phyloP scores from a whole-genome alignment of 2,329 filamentous ascomycete species.

The Didymella segeticola region DNA sequence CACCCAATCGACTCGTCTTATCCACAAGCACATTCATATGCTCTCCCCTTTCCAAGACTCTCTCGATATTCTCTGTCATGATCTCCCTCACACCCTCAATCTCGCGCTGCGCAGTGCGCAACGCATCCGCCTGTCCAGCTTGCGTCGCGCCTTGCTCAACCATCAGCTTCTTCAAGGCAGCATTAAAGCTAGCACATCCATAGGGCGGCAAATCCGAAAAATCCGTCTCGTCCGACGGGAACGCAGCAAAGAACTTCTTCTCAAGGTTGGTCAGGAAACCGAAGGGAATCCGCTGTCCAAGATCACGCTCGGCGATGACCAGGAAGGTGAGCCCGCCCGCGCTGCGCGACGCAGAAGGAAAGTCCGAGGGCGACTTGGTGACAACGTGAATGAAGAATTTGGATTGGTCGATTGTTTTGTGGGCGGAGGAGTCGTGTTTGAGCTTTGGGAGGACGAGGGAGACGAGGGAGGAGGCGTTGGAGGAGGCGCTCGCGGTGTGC shows the following conservation, averaged over 20 bases:
- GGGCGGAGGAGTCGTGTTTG: conserved; percentile 77
- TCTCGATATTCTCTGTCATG: conserved; percentile 95
- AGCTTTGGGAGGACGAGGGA: conserved; percentile 97
- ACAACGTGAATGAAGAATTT: conserved; percentile 95
- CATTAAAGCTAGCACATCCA: conserved; percentile 87
- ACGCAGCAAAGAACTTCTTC: conserved; percentile 79
- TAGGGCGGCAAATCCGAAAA: conserved; percentile 84
- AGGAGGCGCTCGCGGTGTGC: conserved; percentile 85
- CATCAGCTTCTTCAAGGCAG: conserved; percentile 77
- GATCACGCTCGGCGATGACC: conserved; percentile 79
- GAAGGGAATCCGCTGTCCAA: conserved; percentile 89
- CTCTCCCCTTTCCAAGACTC: conserved; percentile 84
- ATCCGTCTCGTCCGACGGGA: conserved; percentile 70
- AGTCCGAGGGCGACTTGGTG: conserved; percentile 76
- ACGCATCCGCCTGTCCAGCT: conserved; percentile 75
- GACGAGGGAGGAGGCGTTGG: conserved; percentile 83
- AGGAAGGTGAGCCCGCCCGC: conserved; percentile 90
- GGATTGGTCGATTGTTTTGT: conserved; percentile 93
- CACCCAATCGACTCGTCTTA: conserved; percentile 92
- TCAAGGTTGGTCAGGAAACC: conserved; percentile 91
- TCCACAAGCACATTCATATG: conserved; percentile 92
- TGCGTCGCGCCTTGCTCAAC: conserved; percentile 82
- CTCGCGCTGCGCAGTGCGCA: conserved; percentile 82
- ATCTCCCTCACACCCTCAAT: conserved; percentile 92
- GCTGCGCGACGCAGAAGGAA: conserved; percentile 59